These are phyloP conservation scores for Phyllosticta ampelicida DNA, from an alignment of 2,329 filamentous ascomycete genomes.

Conservation along the genomic window DNA sequence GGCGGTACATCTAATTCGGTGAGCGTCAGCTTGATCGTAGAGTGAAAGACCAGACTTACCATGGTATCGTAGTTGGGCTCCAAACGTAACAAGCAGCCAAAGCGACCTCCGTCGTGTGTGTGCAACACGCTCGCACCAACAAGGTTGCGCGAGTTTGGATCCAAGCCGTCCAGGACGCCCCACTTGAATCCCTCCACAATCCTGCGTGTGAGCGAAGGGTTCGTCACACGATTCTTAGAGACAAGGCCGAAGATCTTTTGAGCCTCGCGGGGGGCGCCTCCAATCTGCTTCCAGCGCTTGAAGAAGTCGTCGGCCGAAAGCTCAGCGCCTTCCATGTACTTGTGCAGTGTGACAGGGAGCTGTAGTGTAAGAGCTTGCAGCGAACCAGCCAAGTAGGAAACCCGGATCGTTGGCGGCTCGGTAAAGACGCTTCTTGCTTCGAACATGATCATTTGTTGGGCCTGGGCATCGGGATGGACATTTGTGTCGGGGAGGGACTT, in stretches of 20 bases:
- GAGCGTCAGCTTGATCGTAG: constrained; percentile 12
- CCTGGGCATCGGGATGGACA: constrained; percentile 63
- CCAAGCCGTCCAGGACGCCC: constrained; percentile 74
- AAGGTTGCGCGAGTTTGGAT: constrained; percentile 87
- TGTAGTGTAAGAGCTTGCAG: constrained; percentile 87
- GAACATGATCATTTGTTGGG: constrained; percentile 91
- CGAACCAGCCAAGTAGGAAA: constrained; percentile 89
- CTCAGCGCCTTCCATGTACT: constrained; percentile 92
- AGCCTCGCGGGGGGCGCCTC: constrained; percentile 72
- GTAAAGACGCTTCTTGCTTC: constrained; percentile 73
- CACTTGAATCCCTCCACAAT: constrained; percentile 79
- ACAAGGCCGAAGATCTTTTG: constrained; percentile 73
- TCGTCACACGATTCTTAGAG: constrained; percentile 52
- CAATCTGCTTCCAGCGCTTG: constrained; percentile 98
- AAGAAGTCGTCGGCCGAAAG: constrained; percentile 90
- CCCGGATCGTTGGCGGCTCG: constrained; percentile 78
- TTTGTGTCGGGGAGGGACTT: constrained; percentile 81
- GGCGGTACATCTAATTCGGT: constrained; percentile 71
- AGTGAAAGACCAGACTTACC: constrained; percentile 45
- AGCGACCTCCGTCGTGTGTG: constrained; percentile 76
- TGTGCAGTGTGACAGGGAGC: constrained; percentile 78
- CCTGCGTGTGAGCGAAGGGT: constrained; percentile 57
- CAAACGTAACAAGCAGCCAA: constrained; percentile 82
- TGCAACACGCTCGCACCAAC: constrained; percentile 83
- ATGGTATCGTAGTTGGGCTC: constrained; percentile 89